Evolutionary conservation across 2,329 filamentous ascomycete genomes (phyloP).

Genomic region (Fusarium nematophilum): DNA sequence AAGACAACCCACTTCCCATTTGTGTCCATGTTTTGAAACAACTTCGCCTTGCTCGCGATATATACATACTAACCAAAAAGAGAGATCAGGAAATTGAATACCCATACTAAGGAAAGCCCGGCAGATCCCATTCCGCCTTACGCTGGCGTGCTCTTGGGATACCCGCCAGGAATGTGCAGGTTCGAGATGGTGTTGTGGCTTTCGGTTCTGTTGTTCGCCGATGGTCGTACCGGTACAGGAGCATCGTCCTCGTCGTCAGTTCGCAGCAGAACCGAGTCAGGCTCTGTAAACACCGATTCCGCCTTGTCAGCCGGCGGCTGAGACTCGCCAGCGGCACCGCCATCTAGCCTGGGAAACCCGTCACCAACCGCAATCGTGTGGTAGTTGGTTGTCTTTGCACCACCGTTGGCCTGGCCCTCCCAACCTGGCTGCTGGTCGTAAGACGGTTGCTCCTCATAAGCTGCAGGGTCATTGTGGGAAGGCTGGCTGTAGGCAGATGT

Average conservation of each 20-base stretch:
- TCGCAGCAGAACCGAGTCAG: conserved; percentile 34
- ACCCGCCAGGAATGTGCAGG: conserved; percentile 77
- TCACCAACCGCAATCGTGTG: conserved; percentile 38
- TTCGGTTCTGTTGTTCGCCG: conserved; percentile 48
- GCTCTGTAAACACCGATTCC: conserved; percentile 36
- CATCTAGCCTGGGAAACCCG: conserved; percentile 38
- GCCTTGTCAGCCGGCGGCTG: conserved; percentile 12
- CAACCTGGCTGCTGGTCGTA: conserved; percentile 19
- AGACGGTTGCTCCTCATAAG: conserved; percentile 6
- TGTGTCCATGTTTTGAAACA: conserved; percentile 13
- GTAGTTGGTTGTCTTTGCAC: conserved; percentile 22
- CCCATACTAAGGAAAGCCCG: conserved; percentile 23
- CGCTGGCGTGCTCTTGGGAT: conserved; percentile 62
- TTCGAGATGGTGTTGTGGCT: conserved; percentile 70
- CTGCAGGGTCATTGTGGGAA: conserved; percentile 17
- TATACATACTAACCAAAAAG: conserved; percentile 17
- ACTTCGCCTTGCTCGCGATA: conserved; percentile 8
- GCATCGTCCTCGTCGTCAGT: conserved; percentile 42
- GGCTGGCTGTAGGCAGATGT: conserved; percentile 16
- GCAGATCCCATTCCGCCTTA: conserved; percentile 49
- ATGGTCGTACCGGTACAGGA: conserved; percentile 38
- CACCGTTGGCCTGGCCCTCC: conserved; percentile 23
- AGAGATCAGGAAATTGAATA: conserved; percentile 15
- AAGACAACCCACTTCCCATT: conserved; percentile 11
- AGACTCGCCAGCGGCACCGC: conserved; percentile 6